phyloP scores from a whole-genome alignment of 1,284 basidiomycete species.

The Heterobasidion parviporum region DNA sequence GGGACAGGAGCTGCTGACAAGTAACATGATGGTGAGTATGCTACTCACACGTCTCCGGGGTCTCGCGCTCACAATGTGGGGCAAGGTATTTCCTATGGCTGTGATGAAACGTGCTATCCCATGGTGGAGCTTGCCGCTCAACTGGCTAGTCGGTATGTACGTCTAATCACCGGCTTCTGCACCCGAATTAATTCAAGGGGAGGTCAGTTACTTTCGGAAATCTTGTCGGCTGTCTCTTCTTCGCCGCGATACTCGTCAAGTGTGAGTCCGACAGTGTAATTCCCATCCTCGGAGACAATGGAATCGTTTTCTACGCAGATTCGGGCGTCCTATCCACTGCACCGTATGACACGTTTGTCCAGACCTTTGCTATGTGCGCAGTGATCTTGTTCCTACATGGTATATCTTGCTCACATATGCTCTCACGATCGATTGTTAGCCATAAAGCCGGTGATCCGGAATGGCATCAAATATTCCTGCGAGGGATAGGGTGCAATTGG shows the following conservation, averaged over 20 bases:
- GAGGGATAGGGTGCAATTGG: slow-evolving; percentile 76
- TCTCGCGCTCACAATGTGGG: not conserved
- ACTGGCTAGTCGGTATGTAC: slow-evolving; percentile 56
- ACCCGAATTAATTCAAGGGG: not conserved
- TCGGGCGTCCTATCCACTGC: slow-evolving; percentile 47
- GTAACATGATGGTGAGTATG: slow-evolving; percentile 61
- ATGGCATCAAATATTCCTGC: slow-evolving; percentile 70
- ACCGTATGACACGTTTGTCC: slow-evolving; percentile 50
- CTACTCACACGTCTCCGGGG: not conserved
- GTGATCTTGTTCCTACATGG: not conserved
- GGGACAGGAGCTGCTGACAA: slow-evolving; percentile 62
- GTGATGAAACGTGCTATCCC: slow-evolving; percentile 50
- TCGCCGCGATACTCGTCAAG: slow-evolving; percentile 57
- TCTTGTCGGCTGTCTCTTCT: slow-evolving; percentile 63
- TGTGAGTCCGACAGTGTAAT: slow-evolving; percentile 30
- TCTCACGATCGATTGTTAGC: slow-evolving; percentile 22
- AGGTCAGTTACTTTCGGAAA: slow-evolving; percentile 61
- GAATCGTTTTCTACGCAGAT: slow-evolving; percentile 24
- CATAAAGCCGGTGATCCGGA: slow-evolving; percentile 54
- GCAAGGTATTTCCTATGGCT: slow-evolving; percentile 62
- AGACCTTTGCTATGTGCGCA: slow-evolving; percentile 45
- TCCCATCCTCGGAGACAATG: not conserved
- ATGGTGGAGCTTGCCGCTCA: slow-evolving; percentile 58
- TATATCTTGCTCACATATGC: not conserved
- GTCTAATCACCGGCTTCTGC: not conserved